phyloP scores from a whole-genome alignment of 23 red algal species.

The Agarophyton chilense region DNA sequence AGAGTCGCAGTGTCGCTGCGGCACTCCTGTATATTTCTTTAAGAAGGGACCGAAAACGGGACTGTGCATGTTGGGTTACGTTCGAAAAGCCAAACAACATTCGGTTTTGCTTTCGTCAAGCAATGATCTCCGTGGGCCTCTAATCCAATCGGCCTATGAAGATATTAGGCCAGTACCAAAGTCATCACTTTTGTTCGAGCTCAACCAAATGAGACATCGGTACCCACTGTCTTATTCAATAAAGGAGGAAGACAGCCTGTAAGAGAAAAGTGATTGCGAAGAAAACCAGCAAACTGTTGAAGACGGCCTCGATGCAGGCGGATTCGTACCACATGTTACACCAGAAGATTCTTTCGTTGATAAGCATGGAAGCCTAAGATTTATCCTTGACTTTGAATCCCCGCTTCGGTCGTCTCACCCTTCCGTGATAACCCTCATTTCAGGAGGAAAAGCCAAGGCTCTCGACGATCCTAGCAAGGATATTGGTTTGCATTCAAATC shows the following conservation, averaged over 20 bases:
- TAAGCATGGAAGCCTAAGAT: not conserved
- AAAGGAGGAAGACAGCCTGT: not conserved
- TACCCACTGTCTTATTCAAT: not conserved
- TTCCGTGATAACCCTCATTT: not conserved
- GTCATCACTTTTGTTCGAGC: slow-evolving; percentile 1
- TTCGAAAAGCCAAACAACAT: not conserved
- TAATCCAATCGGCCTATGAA: slow-evolving; percentile 40
- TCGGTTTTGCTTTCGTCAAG: slow-evolving; percentile 20
- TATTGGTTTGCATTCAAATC: not conserved
- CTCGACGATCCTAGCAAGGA: not conserved
- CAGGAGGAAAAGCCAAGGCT: not conserved
- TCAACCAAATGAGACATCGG: not conserved
- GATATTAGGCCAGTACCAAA: slow-evolving; percentile 20
- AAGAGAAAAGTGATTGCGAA: not conserved
- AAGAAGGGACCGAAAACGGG: no score
- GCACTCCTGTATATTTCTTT: no score
- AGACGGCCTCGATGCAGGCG: no score
- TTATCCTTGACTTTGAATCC: not conserved
- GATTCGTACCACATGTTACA: no score
- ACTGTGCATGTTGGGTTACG: no score
- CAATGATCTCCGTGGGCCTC: not conserved
- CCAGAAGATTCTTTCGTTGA: no score
- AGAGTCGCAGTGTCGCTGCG: no score
- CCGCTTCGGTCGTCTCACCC: not conserved
- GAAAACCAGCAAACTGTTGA: not conserved